Conservation (phyloP, 768 basidiomycete genomes). For the Glaciozyma martinii region DNA sequence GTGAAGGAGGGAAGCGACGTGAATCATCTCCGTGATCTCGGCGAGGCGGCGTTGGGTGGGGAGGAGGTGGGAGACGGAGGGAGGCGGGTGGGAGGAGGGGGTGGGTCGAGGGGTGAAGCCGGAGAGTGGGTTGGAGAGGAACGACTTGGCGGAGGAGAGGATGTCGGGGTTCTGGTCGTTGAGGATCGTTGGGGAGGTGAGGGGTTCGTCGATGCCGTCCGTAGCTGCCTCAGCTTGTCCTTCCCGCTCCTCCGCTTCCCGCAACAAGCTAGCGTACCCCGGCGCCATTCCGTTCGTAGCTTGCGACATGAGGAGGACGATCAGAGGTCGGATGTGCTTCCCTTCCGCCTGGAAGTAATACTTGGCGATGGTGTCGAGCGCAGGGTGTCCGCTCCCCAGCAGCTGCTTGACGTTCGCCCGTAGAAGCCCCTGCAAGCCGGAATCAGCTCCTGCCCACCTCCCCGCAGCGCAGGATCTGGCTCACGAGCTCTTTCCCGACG, state of each 20-base stretch:
- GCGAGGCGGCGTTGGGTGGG: slow-evolving; percentile 87
- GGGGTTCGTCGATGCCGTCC: slow-evolving; percentile 61
- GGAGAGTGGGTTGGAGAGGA: slow-evolving; percentile 46
- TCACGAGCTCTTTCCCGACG: background rate
- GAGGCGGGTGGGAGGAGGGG: slow-evolving; percentile 22
- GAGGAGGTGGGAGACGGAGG: slow-evolving; percentile 45
- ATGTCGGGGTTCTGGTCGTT: slow-evolving; percentile 86
- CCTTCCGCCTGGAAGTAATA: slow-evolving; percentile 84
- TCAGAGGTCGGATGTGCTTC: slow-evolving; percentile 78
- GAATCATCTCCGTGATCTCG: slow-evolving; percentile 96
- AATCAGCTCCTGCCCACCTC: background rate
- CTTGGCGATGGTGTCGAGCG: slow-evolving; percentile 74
- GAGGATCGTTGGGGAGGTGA: slow-evolving; percentile 68
- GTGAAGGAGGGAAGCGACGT: slow-evolving; percentile 86
- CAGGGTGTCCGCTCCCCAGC: slow-evolving; percentile 80
- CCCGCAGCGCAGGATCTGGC: background rate
- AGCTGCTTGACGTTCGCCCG: slow-evolving; percentile 64
- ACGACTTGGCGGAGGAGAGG: slow-evolving; percentile 65
- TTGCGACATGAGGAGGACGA: slow-evolving; percentile 79
- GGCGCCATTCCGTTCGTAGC: slow-evolving; percentile 84
- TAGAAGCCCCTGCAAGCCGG: slow-evolving; percentile 45
- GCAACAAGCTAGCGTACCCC: slow-evolving; percentile 47
- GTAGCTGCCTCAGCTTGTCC: slow-evolving; percentile 45
- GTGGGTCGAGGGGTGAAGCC: slow-evolving; percentile 40
- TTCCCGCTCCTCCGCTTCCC: slow-evolving; percentile 50